phyloP scores from a whole-genome alignment of 257 asterid species.

The Petunia axillaris region DNA sequence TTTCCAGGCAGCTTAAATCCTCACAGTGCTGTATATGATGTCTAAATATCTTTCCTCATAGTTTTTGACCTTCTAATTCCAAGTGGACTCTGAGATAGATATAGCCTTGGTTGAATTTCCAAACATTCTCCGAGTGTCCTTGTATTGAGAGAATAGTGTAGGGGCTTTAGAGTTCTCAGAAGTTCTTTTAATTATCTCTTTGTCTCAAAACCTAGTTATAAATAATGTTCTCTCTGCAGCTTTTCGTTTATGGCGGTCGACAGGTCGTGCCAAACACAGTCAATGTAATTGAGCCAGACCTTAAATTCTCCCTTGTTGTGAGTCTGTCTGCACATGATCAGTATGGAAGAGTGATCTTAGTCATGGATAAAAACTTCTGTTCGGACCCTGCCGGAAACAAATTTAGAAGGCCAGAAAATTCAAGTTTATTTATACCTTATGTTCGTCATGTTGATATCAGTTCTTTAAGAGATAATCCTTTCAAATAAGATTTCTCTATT shows the following conservation, averaged over 20 bases:
- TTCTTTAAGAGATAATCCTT: no score
- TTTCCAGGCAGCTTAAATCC: neutral
- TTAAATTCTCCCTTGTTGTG: conserved; percentile 58
- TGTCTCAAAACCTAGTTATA: conserved; percentile 28
- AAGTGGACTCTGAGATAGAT: conserved; percentile 15
- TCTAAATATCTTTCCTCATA: neutral
- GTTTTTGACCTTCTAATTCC: neutral
- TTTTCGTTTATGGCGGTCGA: conserved; percentile 86
- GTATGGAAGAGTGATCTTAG: conserved; percentile 62
- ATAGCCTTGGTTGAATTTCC: neutral
- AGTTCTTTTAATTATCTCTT: conserved; percentile 1
- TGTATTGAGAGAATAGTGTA: conserved; percentile 15
- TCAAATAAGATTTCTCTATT: no score
- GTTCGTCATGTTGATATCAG: neutral
- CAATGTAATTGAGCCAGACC: conserved; percentile 51
- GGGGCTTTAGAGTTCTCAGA: neutral
- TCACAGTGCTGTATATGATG: neutral
- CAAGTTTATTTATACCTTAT: conserved; percentile 48
- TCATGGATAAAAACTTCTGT: conserved; percentile 72
- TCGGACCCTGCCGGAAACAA: conserved; percentile 77
- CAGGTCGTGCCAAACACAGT: conserved; percentile 66
- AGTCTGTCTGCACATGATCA: conserved; percentile 53
- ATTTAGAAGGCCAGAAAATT: conserved; percentile 67
- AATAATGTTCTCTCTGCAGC: conserved; percentile 49
- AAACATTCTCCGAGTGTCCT: neutral